phyloP scores from a whole-genome alignment of 2,329 filamentous ascomycete species.

The Scleromitrula shiraiana region DNA sequence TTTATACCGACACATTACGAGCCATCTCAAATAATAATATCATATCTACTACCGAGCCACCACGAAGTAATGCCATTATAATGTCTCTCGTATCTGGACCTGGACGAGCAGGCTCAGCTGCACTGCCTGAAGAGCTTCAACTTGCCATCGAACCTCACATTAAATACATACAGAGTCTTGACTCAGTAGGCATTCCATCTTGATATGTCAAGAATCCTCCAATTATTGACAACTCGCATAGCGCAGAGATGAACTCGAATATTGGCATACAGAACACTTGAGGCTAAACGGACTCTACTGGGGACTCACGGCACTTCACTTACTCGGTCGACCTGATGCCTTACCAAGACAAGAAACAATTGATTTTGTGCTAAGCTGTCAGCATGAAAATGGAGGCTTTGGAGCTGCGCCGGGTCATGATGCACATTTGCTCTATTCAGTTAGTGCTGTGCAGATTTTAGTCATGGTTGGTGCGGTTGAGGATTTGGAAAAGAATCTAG shows the following conservation, averaged over 20 bases:
- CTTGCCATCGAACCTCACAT: conserved; percentile 54
- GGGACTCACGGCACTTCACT: conserved; percentile 82
- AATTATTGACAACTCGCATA: conserved; percentile 34
- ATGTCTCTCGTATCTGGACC: conserved; percentile 30
- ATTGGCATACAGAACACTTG: conserved; percentile 95
- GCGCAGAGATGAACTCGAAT: conserved; percentile 91
- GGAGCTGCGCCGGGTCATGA: conserved; percentile 92
- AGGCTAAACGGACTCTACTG: conserved; percentile 95
- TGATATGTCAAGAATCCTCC: conserved; percentile 16
- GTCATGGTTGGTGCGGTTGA: conserved; percentile 78
- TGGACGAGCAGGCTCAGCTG: conserved; percentile 19
- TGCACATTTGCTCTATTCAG: conserved; percentile 91
- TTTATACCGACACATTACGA: too few relatives aligned
- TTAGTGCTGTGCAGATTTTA: conserved; percentile 89
- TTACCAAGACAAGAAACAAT: conserved; percentile 75
- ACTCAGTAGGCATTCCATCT: conserved; percentile 54
- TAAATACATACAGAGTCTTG: conserved; percentile 84
- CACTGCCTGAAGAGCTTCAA: conserved; percentile 27
- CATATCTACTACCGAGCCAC: neutral
- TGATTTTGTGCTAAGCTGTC: conserved; percentile 91
- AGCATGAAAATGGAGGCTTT: conserved; percentile 83
- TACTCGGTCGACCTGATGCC: conserved; percentile 73
- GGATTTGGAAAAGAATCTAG: conserved; percentile 59
- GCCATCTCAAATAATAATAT: neutral
- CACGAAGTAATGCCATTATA: neutral